Percentiles rank a stretch among this genome's conserved stretches.
These are phyloP conservation scores for Eucalyptus marginata DNA, from an alignment of 345 rosid genomes.

Conservation along the genomic window DNA sequence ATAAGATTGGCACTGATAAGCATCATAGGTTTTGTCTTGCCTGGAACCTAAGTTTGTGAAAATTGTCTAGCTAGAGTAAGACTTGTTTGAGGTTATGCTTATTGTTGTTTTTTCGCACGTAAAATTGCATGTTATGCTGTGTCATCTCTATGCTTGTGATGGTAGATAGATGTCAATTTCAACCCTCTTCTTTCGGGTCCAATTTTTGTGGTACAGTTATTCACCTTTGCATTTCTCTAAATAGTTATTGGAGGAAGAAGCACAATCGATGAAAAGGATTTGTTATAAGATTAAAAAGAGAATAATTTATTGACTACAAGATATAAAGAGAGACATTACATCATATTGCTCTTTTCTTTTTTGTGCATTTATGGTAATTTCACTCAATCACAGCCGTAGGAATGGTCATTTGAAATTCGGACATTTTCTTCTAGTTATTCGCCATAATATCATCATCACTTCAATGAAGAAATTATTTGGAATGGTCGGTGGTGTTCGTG, in stretches of 20 bases:
- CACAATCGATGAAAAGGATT: background rate
- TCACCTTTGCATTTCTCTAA: background rate
- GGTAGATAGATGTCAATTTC: background rate
- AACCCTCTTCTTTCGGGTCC: background rate
- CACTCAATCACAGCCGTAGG: background rate
- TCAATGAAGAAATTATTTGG: background rate
- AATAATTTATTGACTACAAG: background rate
- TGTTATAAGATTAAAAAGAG: background rate
- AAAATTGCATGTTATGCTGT: background rate
- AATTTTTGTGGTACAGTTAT: background rate
- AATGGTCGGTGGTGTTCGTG: background rate
- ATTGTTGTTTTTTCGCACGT: background rate
- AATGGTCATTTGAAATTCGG: no score
- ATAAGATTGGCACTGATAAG: background rate
- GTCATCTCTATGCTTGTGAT: background rate
- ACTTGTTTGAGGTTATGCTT: background rate
- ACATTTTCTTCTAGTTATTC: no score
- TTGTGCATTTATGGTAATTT: background rate
- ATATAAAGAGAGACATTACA: background rate
- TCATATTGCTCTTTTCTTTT: background rate
- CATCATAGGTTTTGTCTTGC: background rate
- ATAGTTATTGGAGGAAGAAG: background rate
- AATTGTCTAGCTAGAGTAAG: background rate
- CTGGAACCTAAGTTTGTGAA: background rate
- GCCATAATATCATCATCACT: background rate